A percentile compares a stretch with the other conserved stretches of the same genome.
These are phyloP conservation scores for Epichloe bromicola DNA, from an alignment of 2,329 filamentous ascomycete species.

Conservation along the genomic window DNA sequence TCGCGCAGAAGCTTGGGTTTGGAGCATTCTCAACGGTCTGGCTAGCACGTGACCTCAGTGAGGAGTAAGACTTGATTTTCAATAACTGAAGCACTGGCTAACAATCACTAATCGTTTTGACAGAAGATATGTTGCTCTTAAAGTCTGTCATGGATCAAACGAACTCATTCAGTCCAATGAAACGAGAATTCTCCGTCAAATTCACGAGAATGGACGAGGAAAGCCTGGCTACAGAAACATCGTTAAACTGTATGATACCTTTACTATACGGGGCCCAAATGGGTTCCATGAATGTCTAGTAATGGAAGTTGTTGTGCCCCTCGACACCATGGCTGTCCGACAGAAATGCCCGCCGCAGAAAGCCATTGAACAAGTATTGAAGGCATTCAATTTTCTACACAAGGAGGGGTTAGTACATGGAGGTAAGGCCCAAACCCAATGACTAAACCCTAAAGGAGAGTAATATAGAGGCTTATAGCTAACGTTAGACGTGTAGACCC, in stretches of 20 bases:
- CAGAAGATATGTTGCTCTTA: background rate
- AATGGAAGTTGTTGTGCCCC: background rate
- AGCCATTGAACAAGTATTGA: background rate
- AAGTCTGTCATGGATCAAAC: background rate
- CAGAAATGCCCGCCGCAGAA: background rate
- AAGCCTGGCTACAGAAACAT: background rate
- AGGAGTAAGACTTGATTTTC: too few species aligned
- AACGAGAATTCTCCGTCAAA: background rate
- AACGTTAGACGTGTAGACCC: background rate
- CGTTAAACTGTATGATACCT: background rate
- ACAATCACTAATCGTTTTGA: background rate
- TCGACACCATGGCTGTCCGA: background rate
- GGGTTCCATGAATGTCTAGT: background rate
- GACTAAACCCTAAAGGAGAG: background rate
- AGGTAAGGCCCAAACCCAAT: background rate
- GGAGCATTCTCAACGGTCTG: conserved; percentile 5
- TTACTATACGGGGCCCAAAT: background rate
- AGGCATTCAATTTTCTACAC: background rate
- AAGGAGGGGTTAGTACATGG: background rate
- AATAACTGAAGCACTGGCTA: background rate
- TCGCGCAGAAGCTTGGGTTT: conserved; percentile 4
- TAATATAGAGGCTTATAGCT: background rate
- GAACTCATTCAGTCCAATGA: background rate
- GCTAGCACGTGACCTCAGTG: background rate
- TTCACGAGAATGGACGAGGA: background rate